phyloP scores from a whole-genome alignment of 129 eudicot species.

The Chrysanthemum seticuspe region DNA sequence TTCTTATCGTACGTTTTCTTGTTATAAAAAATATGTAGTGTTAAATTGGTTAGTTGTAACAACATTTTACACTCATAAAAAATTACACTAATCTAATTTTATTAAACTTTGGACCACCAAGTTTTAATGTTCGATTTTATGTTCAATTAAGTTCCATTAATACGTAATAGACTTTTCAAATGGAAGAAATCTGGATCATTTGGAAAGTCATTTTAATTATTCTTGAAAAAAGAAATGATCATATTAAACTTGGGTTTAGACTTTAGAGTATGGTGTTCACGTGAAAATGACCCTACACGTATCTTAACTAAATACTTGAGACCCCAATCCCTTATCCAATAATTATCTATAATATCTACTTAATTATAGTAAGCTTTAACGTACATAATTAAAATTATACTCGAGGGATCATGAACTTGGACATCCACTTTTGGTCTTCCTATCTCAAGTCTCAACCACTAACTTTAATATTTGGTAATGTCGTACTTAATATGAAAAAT shows the following conservation, averaged over 20 bases:
- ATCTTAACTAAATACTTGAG: conserved; percentile 11
- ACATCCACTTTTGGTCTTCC: conserved; percentile 24
- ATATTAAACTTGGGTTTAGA: background rate
- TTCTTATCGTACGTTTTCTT: too few species aligned
- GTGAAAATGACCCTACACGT: conserved; percentile 60
- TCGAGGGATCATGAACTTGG: conserved; percentile 30
- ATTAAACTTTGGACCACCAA: too few species aligned
- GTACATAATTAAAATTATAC: background rate
- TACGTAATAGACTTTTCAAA: background rate
- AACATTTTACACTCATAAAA: background rate
- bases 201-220: background rate
- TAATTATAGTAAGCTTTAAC: background rate
- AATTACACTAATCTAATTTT: too few species aligned
- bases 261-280: conserved; percentile 44
- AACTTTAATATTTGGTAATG: background rate
- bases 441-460: conserved; percentile 11
- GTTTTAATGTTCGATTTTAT: too few species aligned
- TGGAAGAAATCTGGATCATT: background rate
- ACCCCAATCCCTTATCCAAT: conserved; percentile 25
- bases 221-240: background rate
- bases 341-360: background rate
- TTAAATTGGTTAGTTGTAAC: background rate
- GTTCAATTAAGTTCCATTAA: too few species aligned
- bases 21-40: too few species aligned
- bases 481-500: background rate